Evolutionary conservation across 2,329 filamentous ascomycete genomes (phyloP).

Genomic region (Plenodomus lindquistii): DNA sequence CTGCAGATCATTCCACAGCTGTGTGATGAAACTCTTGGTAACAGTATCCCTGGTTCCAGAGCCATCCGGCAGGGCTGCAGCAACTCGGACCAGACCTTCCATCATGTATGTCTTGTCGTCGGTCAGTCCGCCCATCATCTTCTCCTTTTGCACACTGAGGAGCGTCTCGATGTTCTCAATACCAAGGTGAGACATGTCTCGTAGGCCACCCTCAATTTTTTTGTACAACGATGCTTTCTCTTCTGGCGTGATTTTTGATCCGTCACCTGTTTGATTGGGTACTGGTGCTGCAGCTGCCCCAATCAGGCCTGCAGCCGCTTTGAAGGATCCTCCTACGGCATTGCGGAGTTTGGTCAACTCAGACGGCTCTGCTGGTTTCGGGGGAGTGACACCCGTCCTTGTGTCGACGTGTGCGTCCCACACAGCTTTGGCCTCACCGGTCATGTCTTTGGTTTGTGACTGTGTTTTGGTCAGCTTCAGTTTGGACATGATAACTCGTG

Average conservation of each 20-base stretch:
- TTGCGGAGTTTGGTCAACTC: conserved; percentile 39
- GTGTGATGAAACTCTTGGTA: conserved; percentile 50
- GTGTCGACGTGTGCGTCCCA: conserved; percentile 38
- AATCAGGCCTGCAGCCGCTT: conserved; percentile 29
- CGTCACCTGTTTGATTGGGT: conserved; percentile 49
- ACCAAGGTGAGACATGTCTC: conserved; percentile 39
- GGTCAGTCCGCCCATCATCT: conserved; percentile 55
- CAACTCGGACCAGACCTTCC: conserved; percentile 60
- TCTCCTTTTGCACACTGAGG: conserved; percentile 40
- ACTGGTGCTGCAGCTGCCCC: conserved; percentile 35
- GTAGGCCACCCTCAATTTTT: conserved; percentile 38
- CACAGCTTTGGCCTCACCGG: conserved; percentile 26
- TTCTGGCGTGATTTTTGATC: conserved; percentile 42
- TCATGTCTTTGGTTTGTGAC: conserved; percentile 9
- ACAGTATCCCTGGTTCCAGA: conserved; percentile 45
- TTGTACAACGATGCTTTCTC: conserved; percentile 37
- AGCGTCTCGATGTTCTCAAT: conserved; percentile 44
- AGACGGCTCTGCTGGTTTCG: conserved; percentile 34
- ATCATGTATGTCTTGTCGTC: conserved; percentile 67
- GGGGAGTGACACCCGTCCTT: conserved; percentile 32
- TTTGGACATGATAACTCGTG: background rate
- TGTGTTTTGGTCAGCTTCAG: conserved; percentile 1
- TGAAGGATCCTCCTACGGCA: conserved; percentile 35
- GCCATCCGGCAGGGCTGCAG: conserved; percentile 48
- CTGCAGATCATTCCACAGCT: conserved; percentile 53